Percentiles rank a stretch among this genome's conserved stretches.
Evolutionary conservation across 2,329 filamentous ascomycete species (phyloP).

Genomic region (Aciculosporium take): DNA sequence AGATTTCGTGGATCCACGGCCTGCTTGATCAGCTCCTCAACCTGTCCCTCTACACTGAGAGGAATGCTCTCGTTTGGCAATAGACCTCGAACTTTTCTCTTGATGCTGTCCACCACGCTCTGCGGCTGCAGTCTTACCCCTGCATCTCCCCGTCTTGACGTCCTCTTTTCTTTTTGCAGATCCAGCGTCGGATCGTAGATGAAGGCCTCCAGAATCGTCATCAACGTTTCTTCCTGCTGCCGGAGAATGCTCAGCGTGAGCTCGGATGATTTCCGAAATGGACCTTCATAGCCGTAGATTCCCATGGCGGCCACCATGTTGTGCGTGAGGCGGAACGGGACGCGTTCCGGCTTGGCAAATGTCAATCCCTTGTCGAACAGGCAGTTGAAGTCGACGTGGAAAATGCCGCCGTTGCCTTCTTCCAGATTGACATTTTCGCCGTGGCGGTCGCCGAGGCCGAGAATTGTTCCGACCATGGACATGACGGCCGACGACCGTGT

Average conservation of each 20-base stretch:
- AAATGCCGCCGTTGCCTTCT: conserved; percentile 80
- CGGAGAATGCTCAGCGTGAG: conserved; percentile 71
- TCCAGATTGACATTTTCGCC: conserved; percentile 95
- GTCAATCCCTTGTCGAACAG: conserved; percentile 96
- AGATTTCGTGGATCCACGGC: conserved; percentile 70
- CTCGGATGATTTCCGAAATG: conserved; percentile 83
- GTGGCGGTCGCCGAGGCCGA: conserved; percentile 87
- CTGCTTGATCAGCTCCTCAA: conserved; percentile 84
- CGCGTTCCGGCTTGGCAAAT: conserved; percentile 85
- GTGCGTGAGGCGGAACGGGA: conserved; percentile 92
- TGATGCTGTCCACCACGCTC: conserved; percentile 80
- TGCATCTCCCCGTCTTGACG: conserved; percentile 22
- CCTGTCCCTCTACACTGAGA: conserved; percentile 87
- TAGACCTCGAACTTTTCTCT: conserved; percentile 72
- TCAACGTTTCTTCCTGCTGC: conserved; percentile 87
- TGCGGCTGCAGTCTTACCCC: conserved; percentile 39
- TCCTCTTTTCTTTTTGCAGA: conserved; percentile 55
- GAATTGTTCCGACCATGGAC: conserved; percentile 96
- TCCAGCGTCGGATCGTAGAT: conserved; percentile 94
- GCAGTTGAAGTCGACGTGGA: conserved; percentile 99
- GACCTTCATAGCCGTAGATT: conserved; percentile 82
- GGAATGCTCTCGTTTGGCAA: conserved; percentile 81
- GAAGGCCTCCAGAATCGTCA: conserved; percentile 95
- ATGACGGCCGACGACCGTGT: conserved; percentile 92
- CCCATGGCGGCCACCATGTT: conserved; percentile 99